These are phyloP conservation scores for Starmerella bombicola DNA, from an alignment of 805 yeast species.

Conservation along the genomic window DNA sequence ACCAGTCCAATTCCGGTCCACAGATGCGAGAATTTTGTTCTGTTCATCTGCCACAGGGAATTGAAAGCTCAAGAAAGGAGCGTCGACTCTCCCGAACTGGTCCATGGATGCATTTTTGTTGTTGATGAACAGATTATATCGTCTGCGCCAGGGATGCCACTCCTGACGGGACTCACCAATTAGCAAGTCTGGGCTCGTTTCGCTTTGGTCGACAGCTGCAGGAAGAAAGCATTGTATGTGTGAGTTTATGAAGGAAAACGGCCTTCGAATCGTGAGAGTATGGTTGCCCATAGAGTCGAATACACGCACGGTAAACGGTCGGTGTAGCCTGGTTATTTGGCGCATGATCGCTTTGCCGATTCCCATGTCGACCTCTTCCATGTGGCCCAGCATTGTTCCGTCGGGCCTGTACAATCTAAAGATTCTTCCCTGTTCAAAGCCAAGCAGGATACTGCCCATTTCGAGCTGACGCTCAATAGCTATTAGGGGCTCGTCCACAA, in stretches of 20 bases:
- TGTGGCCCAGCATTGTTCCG: conserved; percentile 66
- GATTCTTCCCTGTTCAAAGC: conserved; percentile 82
- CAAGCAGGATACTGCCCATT: conserved; percentile 71
- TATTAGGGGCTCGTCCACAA: conserved; percentile 67
- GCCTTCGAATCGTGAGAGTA: conserved; percentile 48
- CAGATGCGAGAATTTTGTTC: conserved; percentile 54
- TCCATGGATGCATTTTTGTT: conserved; percentile 36
- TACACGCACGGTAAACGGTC: conserved; percentile 46
- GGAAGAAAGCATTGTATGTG: conserved; percentile 67
- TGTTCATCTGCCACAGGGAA: conserved; percentile 59
- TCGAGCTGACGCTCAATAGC: conserved; percentile 83
- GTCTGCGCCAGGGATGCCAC: conserved; percentile 91
- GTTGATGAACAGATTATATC: conserved; percentile 59
- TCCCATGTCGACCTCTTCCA: conserved; percentile 72
- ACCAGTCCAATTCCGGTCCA: conserved; percentile 92
- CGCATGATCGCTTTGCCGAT: conserved; percentile 57
- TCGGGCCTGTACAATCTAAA: conserved; percentile 56
- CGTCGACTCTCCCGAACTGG: conserved; percentile 80
- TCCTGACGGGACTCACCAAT: conserved; percentile 83
- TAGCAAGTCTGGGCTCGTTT: conserved; percentile 35
- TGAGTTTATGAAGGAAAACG: conserved; percentile 80
- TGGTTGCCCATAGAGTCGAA: conserved; percentile 28
- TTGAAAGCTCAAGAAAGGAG: conserved; percentile 75
- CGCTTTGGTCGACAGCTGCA: background rate
- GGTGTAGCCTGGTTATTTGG: conserved; percentile 70